Evolutionary conservation across 2,329 filamentous ascomycete species (phyloP).

Genomic region (Rhinocladiella mackenziei): DNA sequence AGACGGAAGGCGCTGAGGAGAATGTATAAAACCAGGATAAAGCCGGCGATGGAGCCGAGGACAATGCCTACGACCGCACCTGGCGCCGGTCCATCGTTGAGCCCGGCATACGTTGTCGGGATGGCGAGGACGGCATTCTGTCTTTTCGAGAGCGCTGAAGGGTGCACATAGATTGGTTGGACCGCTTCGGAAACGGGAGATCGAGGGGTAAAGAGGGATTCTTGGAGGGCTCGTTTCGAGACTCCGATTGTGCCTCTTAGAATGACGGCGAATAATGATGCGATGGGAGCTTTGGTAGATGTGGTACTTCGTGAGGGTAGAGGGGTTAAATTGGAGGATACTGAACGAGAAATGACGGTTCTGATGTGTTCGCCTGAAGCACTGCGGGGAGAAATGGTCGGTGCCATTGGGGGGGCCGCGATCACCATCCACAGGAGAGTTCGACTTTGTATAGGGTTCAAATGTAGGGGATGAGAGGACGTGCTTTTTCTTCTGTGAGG

Average conservation of each 20-base stretch:
- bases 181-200: not conserved
- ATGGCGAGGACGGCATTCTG: conserved; percentile 45
- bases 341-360: conserved; percentile 12
- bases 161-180: conserved; percentile 12
- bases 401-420: conserved; percentile 16
- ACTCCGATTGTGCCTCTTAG: conserved; percentile 16
- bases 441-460: too few relatives aligned
- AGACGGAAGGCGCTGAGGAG: conserved; percentile 31
- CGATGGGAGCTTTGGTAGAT: conserved; percentile 16
- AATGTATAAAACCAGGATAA: conserved; percentile 52
- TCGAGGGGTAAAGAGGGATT: conserved; percentile 1
- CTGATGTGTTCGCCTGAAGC: conserved; percentile 11
- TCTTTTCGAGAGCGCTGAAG: conserved; percentile 21
- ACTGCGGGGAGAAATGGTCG: conserved; percentile 12
- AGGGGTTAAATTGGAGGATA: conserved; percentile 12
- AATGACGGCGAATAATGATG: conserved; percentile 27
- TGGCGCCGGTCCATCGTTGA: conserved; percentile 50
- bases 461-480: too few relatives aligned
- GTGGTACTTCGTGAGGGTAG: conserved; percentile 8
- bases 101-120: conserved; percentile 57
- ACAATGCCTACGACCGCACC: conserved; percentile 46
- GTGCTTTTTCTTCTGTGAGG: too few relatives aligned
- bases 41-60: conserved; percentile 47
- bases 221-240: conserved; percentile 12
- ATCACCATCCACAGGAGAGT: too few relatives aligned